These are phyloP conservation scores for Pseudotsuga menziesii DNA, from an alignment of 75 land plant species.

Conservation along the genomic window DNA sequence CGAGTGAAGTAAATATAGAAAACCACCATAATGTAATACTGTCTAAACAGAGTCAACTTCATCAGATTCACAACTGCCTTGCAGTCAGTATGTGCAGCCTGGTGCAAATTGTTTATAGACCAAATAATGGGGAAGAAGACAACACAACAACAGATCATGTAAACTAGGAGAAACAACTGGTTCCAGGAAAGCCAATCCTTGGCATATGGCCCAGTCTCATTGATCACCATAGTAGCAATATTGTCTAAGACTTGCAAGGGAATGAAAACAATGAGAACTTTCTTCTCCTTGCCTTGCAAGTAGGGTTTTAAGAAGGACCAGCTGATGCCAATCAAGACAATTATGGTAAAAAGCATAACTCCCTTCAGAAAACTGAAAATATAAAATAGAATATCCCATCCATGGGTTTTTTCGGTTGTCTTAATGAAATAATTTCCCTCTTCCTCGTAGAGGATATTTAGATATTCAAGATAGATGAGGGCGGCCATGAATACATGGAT, in stretches of 20 bases:
- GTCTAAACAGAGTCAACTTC: too few relatives aligned
- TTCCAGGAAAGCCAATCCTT: too few relatives aligned
- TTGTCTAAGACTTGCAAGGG: constrained; percentile 78
- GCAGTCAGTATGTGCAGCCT: too few relatives aligned
- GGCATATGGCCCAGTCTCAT: too few relatives aligned
- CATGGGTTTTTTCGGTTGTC: constrained; percentile 58
- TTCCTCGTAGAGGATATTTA: constrained; percentile 60
- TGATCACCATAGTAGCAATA: too few relatives aligned
- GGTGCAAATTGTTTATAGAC: too few relatives aligned
- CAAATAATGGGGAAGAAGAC: too few relatives aligned
- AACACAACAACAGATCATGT: too few relatives aligned
- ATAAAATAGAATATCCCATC: constrained; percentile 78
- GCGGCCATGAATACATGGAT: constrained; percentile 74
- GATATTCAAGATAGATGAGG: constrained; percentile 46
- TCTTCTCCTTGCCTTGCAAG: constrained; percentile 78
- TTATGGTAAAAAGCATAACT: constrained; percentile 60
- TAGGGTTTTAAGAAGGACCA: constrained; percentile 81
- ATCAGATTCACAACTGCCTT: too few relatives aligned
- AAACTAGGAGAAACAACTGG: too few relatives aligned
- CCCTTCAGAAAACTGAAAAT: constrained; percentile 64
- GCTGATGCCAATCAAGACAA: constrained; percentile 74
- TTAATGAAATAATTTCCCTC: constrained; percentile 69
- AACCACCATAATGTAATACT: too few relatives aligned
- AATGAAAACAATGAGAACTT: constrained; percentile 78
- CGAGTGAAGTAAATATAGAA: too few relatives aligned